Evolutionary conservation across 495 filamentous ascomycete genomes (phyloP).

Genomic region (Penicillium paradoxum): DNA sequence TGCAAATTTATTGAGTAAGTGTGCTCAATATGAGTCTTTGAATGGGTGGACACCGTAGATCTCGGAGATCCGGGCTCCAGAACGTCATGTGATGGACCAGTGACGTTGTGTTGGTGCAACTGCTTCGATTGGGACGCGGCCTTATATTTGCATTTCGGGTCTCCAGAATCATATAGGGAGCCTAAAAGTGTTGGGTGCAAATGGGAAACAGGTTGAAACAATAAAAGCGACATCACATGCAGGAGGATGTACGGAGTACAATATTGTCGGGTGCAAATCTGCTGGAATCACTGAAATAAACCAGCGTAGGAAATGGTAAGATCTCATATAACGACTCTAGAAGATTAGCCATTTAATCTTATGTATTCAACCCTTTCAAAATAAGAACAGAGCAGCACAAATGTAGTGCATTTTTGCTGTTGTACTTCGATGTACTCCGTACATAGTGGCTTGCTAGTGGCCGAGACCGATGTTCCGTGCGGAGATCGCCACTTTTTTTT

Average conservation of each 20-base stretch:
- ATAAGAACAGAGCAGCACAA: no score
- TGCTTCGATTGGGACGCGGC: not conserved
- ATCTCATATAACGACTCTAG: no score
- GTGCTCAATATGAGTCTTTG: not conserved
- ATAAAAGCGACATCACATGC: not conserved
- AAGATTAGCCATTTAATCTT: no score
- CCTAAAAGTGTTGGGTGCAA: not conserved
- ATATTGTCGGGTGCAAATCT: not conserved
- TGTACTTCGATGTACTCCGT: not conserved
- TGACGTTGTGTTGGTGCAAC: slow-evolving; percentile 2
- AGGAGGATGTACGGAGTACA: not conserved
- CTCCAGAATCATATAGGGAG: not conserved
- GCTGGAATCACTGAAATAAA: not conserved
- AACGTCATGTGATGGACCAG: slow-evolving; percentile 10
- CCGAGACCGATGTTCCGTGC: slow-evolving; percentile 9
- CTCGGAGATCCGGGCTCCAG: slow-evolving; percentile 8
- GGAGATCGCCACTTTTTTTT: slow-evolving; percentile 24
- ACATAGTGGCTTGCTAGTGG: not conserved
- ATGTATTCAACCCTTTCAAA: no score
- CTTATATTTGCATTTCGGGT: not conserved
- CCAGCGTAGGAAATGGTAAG: not conserved
- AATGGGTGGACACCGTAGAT: slow-evolving; percentile 3
- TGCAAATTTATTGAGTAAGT: not conserved
- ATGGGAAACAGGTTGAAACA: not conserved
- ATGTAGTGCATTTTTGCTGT: not conserved